phyloP scores from a whole-genome alignment of 2,329 filamentous ascomycete species.

The Pseudogymnoascus destructans region DNA sequence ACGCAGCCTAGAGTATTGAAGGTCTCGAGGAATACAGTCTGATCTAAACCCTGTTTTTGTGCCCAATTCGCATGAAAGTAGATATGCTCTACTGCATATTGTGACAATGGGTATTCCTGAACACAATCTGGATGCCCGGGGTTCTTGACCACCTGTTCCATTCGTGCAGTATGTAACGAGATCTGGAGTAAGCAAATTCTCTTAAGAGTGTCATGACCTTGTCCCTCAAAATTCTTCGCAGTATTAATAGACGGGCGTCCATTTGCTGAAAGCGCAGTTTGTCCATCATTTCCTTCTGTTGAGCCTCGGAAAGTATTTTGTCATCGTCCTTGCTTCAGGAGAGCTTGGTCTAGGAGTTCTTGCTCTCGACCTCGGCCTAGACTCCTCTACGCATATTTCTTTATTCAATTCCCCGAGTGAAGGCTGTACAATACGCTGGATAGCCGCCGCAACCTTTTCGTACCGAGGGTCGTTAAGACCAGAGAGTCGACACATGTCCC shows the following conservation, averaged over 20 bases:
- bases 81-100: conserved; percentile 30
- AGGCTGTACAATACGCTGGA: not conserved
- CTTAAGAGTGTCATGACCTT: conserved; percentile 23
- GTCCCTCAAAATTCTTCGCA: conserved; percentile 20
- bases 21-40: conserved; percentile 24
- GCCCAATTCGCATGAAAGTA: conserved; percentile 30
- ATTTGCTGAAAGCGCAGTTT: not conserved
- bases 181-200: conserved; percentile 23
- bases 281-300: not conserved
- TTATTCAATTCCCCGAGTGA: not conserved
- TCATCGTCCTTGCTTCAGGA: not conserved
- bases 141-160: conserved; percentile 13
- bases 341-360: not conserved
- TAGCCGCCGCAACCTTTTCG: not conserved
- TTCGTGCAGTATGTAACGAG: conserved; percentile 15
- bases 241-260: conserved; percentile 11
- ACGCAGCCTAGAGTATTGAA: conserved; percentile 24
- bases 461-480: not conserved
- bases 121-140: not conserved
- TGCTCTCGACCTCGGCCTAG: not conserved
- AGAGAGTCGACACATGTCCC: not conserved
- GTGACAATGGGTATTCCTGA: conserved; percentile 30
- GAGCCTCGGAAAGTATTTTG: not conserved
- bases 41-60: conserved; percentile 18
- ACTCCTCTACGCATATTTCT: not conserved